Conservation (phyloP, 2,329 filamentous ascomycete species). For the Curvularia lunata region DNA sequence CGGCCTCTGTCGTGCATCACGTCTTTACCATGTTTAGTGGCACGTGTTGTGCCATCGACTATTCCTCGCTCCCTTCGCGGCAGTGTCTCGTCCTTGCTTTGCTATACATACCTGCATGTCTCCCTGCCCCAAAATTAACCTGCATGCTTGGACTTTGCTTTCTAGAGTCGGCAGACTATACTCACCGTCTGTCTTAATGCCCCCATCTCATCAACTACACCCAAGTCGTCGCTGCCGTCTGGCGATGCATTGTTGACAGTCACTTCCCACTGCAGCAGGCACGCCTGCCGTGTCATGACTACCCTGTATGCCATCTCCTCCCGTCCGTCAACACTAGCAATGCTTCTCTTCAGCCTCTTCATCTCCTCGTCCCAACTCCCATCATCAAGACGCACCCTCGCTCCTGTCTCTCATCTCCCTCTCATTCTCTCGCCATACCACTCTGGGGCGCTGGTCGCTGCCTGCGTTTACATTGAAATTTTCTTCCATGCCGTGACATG, state of each 20-base stretch:
- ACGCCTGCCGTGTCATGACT: background rate
- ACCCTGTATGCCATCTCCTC: background rate
- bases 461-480: background rate
- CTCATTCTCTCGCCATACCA: background rate
- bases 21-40: background rate
- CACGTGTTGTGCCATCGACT: background rate
- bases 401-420: background rate
- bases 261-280: background rate
- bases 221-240: background rate
- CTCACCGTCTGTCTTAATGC: background rate
- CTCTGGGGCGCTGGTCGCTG: constrained; percentile 16
- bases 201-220: background rate
- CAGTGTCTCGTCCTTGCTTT: background rate
- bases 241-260: background rate
- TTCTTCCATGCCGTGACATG: background rate
- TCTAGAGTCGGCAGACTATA: background rate
- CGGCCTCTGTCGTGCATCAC: too few relatives aligned
- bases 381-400: background rate
- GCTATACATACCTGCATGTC: background rate
- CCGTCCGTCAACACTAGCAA: background rate
- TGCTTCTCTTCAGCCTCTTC: background rate
- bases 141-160: background rate
- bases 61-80: background rate
- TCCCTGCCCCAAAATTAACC: background rate
- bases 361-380: background rate